phyloP scores from a whole-genome alignment of 768 basidiomycete genomes.

The Panaeolus papilionaceus region DNA sequence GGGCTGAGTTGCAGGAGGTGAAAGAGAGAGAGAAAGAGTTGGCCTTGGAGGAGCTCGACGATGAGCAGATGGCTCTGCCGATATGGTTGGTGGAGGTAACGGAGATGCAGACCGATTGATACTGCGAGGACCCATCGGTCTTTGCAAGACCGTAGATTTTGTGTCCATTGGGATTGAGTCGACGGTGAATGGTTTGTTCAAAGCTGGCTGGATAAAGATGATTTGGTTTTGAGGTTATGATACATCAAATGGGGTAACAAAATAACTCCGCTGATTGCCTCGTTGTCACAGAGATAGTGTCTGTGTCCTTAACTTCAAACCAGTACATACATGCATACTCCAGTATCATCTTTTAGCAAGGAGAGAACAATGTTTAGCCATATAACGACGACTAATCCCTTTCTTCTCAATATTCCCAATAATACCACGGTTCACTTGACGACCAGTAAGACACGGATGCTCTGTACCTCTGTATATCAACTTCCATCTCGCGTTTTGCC shows the following conservation, averaged over 20 bases:
- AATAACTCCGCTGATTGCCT: constrained; percentile 14
- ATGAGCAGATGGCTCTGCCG: constrained; percentile 32
- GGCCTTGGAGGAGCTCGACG: constrained; percentile 38
- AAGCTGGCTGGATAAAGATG: constrained; percentile 3
- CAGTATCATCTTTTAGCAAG: no score
- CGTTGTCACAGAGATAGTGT: constrained; percentile 14
- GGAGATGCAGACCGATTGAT: constrained; percentile 29
- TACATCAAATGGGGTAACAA: constrained; percentile 6
- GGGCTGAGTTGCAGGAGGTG: constrained; percentile 32
- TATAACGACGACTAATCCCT: no score
- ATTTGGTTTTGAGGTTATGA: constrained; percentile 15
- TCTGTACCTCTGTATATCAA: not conserved
- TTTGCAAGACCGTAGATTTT: constrained; percentile 38
- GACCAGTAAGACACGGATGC: not conserved
- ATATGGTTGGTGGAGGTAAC: constrained; percentile 21
- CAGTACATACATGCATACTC: not conserved
- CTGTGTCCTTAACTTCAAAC: not conserved
- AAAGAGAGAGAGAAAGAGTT: constrained; percentile 29
- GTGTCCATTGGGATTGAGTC: constrained; percentile 29
- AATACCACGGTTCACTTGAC: not conserved
- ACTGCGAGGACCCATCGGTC: constrained; percentile 44
- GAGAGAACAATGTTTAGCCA: not conserved
- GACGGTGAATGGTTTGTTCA: constrained; percentile 11
- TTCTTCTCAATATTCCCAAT: no score
- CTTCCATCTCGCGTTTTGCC: not conserved